Percentiles rank a stretch among this genome's conserved stretches.
These are phyloP conservation scores for Licmophora abbreviata DNA, from an alignment of 108 stramenopile species.

Conservation along the genomic window DNA sequence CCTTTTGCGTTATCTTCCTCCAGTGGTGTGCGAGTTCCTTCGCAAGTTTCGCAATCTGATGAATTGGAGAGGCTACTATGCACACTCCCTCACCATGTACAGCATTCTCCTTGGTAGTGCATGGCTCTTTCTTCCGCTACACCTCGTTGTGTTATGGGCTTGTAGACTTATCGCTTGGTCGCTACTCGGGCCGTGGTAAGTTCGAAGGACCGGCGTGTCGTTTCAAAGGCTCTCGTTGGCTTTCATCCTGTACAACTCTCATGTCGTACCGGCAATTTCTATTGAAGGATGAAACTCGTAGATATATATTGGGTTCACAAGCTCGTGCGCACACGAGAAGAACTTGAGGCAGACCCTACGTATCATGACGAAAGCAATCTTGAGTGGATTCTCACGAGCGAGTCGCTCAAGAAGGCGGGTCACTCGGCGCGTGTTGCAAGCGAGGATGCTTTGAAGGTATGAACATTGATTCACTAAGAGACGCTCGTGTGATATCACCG, in stretches of 20 bases:
- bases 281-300: slow-evolving; percentile 21
- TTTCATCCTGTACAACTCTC: too few species aligned
- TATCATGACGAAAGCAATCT: slow-evolving; percentile 9
- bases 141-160: slow-evolving; percentile 26
- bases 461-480: background rate
- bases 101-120: slow-evolving; percentile 30
- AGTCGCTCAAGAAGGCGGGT: slow-evolving; percentile 14
- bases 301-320: slow-evolving; percentile 22
- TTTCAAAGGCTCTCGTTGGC: slow-evolving; percentile 8
- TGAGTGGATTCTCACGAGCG: slow-evolving; percentile 13
- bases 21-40: slow-evolving; percentile 27
- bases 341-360: slow-evolving; percentile 10
- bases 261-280: slow-evolving; percentile 9
- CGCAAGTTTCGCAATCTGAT: slow-evolving; percentile 50
- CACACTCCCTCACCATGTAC: slow-evolving; percentile 33
- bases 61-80: slow-evolving; percentile 42
- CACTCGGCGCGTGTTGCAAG: slow-evolving; percentile 24
- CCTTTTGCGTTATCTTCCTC: background rate
- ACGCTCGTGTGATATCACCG: background rate
- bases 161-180: slow-evolving; percentile 25
- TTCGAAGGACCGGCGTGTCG: background rate
- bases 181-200: slow-evolving; percentile 34
- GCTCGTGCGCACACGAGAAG: slow-evolving; percentile 23
- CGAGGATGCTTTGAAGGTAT: slow-evolving; percentile 31
- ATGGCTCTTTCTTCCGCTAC: slow-evolving; percentile 45